Evolutionary conservation across 169 alveolate species (phyloP).

Genomic region (Eimeria zaria): DNA sequence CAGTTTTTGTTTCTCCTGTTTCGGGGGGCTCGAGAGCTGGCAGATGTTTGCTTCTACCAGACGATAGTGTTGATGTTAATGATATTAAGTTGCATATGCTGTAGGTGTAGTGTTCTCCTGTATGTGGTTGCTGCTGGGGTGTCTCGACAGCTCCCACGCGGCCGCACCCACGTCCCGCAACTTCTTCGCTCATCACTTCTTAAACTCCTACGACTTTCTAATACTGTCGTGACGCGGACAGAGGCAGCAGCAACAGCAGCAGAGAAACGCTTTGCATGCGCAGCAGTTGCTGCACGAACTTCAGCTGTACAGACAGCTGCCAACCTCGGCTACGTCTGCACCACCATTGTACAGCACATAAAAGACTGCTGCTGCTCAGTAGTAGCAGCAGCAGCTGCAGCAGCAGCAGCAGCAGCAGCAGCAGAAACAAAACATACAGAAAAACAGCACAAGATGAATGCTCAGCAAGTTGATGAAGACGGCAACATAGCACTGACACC

Average conservation of each 20-base stretch:
- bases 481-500: not conserved
- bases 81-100: not conserved
- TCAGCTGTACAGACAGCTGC: constrained; percentile 75
- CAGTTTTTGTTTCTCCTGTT: not conserved
- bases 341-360: not conserved
- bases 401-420: not conserved
- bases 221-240: not conserved
- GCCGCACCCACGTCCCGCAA: not conserved
- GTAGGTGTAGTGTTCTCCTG: constrained; percentile 20
- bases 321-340: not conserved
- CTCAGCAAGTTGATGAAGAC: not conserved
- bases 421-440: not conserved
- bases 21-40: not conserved
- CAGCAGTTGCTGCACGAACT: not conserved
- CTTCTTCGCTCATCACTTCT: not conserved
- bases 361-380: not conserved
- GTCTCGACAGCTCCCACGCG: not conserved
- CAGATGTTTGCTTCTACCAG: constrained; percentile 8
- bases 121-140: not conserved
- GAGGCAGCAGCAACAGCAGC: constrained; percentile 33
- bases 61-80: not conserved
- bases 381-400: constrained; percentile 12
- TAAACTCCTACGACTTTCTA: not conserved
- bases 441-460: too few relatives aligned
- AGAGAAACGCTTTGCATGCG: not conserved